Evolutionary conservation across 768 basidiomycete genomes (phyloP).

Genomic region (Leccinellum albellum): DNA sequence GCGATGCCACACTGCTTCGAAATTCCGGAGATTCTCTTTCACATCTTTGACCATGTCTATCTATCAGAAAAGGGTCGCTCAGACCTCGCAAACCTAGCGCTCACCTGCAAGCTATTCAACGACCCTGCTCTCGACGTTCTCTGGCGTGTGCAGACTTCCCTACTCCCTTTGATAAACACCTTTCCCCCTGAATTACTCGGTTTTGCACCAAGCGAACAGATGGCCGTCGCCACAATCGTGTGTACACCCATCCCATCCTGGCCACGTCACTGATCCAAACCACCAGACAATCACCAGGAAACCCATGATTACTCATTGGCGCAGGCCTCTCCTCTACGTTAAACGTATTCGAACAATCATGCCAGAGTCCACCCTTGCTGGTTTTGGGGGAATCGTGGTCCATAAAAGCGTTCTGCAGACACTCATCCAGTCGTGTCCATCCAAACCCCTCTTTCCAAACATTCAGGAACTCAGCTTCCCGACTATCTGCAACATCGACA

Average conservation of each 20-base stretch:
- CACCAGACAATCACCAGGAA: slow-evolving; percentile 13
- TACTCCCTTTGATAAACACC: slow-evolving; percentile 13
- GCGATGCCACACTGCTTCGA: slow-evolving; percentile 11
- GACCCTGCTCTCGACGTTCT: slow-evolving; percentile 20
- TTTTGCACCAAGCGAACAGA: slow-evolving; percentile 12
- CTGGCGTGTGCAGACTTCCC: slow-evolving; percentile 19
- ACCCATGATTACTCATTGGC: slow-evolving; percentile 16
- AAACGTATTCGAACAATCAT: slow-evolving; percentile 17
- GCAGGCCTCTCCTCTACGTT: slow-evolving; percentile 14
- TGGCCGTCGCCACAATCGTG: slow-evolving; percentile 17
- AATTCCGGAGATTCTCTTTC: slow-evolving; percentile 16
- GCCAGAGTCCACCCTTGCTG: background rate
- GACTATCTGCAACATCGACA: slow-evolving; percentile 17
- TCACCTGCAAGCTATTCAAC: slow-evolving; percentile 16
- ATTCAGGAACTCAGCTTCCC: slow-evolving; percentile 19
- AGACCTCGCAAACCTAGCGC: slow-evolving; percentile 15
- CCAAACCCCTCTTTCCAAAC: slow-evolving; percentile 18
- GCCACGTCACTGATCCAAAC: background rate
- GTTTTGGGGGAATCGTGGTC: slow-evolving; percentile 12
- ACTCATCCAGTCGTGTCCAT: slow-evolving; percentile 20
- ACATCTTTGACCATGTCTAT: slow-evolving; percentile 18
- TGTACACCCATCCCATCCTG: background rate
- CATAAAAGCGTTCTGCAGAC: slow-evolving; percentile 17
- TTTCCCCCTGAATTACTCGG: slow-evolving; percentile 18
- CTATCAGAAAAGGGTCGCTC: background rate